Evolutionary conservation across 768 basidiomycete genomes (phyloP), one percentile per base, ranked within the genome.

Genomic region (Leccinum truebloodii): DNA sequence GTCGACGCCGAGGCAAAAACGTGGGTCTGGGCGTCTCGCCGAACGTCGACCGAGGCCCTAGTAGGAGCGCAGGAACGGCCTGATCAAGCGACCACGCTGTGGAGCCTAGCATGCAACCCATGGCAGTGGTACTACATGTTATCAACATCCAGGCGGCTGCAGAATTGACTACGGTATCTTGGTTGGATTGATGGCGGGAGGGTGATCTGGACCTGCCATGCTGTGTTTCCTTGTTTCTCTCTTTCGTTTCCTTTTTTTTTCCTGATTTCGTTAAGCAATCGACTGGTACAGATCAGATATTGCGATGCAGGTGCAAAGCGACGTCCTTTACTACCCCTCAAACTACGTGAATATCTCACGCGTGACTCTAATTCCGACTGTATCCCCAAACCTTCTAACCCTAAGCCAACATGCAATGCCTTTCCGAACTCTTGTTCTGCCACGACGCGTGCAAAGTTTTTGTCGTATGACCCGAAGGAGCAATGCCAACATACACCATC

Each of bases 1-100:
- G n/a, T 52, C 65, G 32, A 69, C 59, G 5, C 24, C 57, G 4
- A 52, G 2, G 10, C 46, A 14, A 6, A 55, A 26, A 4, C 57
- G 52, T 20, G 39, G 44, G 26, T 46, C 55, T 26, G 55, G 61
- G 3, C 57, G 60, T 7, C 60, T 64, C 18, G 49, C 54, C 51
- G 61, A 65, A 50, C 61, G 54, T 24, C 55, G 64, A 55, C 62
- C 61, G 2, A 37, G 30, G 20, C 44, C n/a, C 34, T 35, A 35
- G 34, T 46, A 20, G 44, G 49, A 57, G 58, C 53, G 48, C 14
- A 22, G 48, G 44, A 54, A 41, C n/a, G 52, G 18, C 39, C 2
- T 6, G 54, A 67, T 44, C 12, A 51, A 9, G 32, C 37, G 14
- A 34, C 44, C 20, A 10, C 14, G 5, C 20, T 26, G 16, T 8